Base-by-base conservation (phyloP, 345 rosid genomes). In the Mangifera indica region DNA sequence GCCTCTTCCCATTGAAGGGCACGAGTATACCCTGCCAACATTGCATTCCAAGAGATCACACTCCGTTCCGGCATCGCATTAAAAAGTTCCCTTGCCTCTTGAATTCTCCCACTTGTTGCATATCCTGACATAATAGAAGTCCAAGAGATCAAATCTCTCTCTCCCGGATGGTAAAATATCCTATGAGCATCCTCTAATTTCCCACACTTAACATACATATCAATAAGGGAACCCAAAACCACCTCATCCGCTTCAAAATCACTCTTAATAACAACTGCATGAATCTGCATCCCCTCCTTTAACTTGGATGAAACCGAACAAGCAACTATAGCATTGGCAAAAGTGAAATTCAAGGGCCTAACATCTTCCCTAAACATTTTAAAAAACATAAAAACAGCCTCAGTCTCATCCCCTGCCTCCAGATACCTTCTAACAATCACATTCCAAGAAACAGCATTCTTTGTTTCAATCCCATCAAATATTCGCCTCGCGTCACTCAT, bases 361-460 rank as follows among this genome's bases (percentile, higher is more conserved):
- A 77, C 57, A 73, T 80, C 74, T 60, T 78, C 66, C 77, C 71
- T 70, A 8, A 86, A 66, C 88, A 89, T 86, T 77, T 79, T 84
- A 68, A 78, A 86, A 67, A 93, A 89, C 90, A 93, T 78, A 25
- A 34, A 53, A 42, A 91, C 77, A 0, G 92, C 90, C 76, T 89
- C 94, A 63, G 73, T 82, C 57, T 67, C 81, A 76, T 71, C 73
- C 15, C 93, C 97, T 45, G 80, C 81, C 78, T 88, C 97, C 65
- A 91, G 85, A 80, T 88, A 89, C 81, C 93, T 74, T 72, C 98
- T 80, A 29, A 91, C 80, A n/a, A 91, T 88, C 73, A 91, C 93
- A 76, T 93, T 89, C 97, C 98, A 93, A 3, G 97, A 86, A 67
- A 93, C 88, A 59, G 79, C 82, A 78, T 87, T 93, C 42, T 90